Conservation (phyloP, 345 rosid species). For the Mallotus nudiflorus region DNA sequence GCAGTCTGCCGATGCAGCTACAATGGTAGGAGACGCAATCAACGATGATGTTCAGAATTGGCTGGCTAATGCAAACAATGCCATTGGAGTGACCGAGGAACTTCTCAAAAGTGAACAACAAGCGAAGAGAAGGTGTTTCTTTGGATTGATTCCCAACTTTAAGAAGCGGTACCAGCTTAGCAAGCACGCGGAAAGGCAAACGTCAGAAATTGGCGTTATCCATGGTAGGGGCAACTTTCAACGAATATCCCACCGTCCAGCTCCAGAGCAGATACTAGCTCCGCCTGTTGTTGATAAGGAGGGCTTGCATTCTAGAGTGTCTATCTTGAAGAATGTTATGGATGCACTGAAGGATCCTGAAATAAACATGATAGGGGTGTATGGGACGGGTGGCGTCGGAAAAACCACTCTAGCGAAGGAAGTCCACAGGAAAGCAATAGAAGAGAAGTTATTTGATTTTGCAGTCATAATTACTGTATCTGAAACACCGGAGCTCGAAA, state of each 20-base stretch:
- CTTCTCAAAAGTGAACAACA: background rate
- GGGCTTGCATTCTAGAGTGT: constrained; percentile 3
- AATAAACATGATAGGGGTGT: constrained; percentile 13
- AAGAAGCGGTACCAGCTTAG: constrained; percentile 7
- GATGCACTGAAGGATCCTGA: background rate
- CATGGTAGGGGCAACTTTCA: background rate
- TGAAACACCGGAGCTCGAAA: constrained; percentile 5
- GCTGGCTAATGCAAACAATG: background rate
- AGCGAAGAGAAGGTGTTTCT: constrained; percentile 11
- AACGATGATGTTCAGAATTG: background rate
- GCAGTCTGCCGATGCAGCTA: background rate
- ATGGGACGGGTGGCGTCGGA: constrained; percentile 20
- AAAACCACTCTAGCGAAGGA: constrained; percentile 27
- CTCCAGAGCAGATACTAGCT: background rate
- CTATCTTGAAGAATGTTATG: background rate
- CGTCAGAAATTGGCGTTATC: background rate
- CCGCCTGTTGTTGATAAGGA: background rate
- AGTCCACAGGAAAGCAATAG: background rate
- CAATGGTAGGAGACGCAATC: background rate
- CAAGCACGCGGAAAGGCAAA: background rate
- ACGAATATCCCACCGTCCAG: background rate
- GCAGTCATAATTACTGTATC: constrained; percentile 11
- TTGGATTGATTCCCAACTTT: constrained; percentile 1
- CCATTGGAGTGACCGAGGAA: background rate
- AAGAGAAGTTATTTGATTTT: constrained; percentile 8